A percentile compares a stretch with the other conserved stretches of the same genome.
These are phyloP conservation scores for Cladophialophora psammophila DNA, from an alignment of 2,329 filamentous ascomycete genomes.

Conservation along the genomic window DNA sequence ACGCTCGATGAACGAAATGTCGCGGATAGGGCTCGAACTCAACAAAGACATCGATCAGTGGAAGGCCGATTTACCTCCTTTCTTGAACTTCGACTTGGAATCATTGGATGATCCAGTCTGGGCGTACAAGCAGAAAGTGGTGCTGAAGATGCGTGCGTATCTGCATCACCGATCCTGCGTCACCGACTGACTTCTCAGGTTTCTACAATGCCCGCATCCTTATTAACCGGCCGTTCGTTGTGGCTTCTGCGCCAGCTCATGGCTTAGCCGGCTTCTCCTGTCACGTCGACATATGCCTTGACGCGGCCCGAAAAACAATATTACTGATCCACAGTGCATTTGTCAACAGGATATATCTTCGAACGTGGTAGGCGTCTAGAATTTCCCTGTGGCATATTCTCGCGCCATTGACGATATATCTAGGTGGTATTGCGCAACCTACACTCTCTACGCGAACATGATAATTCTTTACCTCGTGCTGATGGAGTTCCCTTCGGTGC, in stretches of 20 bases:
- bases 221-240: slow-evolving; percentile 44
- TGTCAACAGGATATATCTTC: slow-evolving; percentile 44
- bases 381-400: background rate
- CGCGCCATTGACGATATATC: background rate
- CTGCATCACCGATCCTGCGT: background rate
- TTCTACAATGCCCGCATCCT: slow-evolving; percentile 45
- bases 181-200: slow-evolving; percentile 26
- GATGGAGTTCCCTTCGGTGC: slow-evolving; percentile 35
- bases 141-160: slow-evolving; percentile 41
- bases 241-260: slow-evolving; percentile 29
- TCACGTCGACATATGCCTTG: slow-evolving; percentile 43
- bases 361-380: slow-evolving; percentile 40
- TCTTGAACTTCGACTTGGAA: slow-evolving; percentile 38
- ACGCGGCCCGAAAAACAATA: slow-evolving; percentile 42
- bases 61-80: slow-evolving; percentile 39
- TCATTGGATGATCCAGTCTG: slow-evolving; percentile 44
- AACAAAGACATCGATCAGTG: slow-evolving; percentile 38
- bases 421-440: slow-evolving; percentile 46
- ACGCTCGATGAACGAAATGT: slow-evolving; percentile 32
- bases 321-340: slow-evolving; percentile 45
- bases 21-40: slow-evolving; percentile 38
- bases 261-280: too few relatives aligned
- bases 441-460: slow-evolving; percentile 46
- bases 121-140: slow-evolving; percentile 45
- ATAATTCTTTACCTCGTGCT: slow-evolving; percentile 45